Base-by-base conservation (phyloP, 164 flowering plant species). In the Magnolia changhungtana region DNA sequence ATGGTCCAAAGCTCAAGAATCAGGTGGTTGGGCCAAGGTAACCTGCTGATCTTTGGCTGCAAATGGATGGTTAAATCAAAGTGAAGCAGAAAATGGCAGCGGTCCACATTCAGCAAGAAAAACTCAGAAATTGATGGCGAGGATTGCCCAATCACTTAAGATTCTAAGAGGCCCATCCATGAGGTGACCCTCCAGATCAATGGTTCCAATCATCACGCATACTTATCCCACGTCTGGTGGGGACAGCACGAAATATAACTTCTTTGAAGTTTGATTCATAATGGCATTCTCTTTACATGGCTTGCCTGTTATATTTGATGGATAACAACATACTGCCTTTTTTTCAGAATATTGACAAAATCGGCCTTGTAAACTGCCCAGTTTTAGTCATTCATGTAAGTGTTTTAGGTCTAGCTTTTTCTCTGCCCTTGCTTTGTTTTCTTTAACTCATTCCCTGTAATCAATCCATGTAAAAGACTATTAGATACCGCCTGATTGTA, bases 361-460 rank as follows among this genome's bases (percentile, higher is more conserved):
- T 96, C 72, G 84, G 88, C 52, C 45, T 83, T 82, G 92, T 96
- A 81, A 87, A 82, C 73, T 92, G 98, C 78, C 98, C 93, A 49
- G 96, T 95, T 72, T 83, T 93, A 65, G 90, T 95, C 19, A 92
- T 95, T 80, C 98, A 93, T 85, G 99, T 93, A 84, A 88, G 98
- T 87, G 31, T 23, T 58, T 63, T 67, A 59, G 49, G 23, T 61
- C 59, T 51, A 55, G 18, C 61, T 68, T 1, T 13, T 8, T 80
- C 69, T 16, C 19, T 3, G n/a, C 49, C 51, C 16, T 49, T 59
- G 19, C 63, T 75, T 50, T 65, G 16, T 24, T 68, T 75, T 63
- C 7, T 37, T 37, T 4, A 37, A 37, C 45, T 37, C 45, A 37
- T 37, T 37, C 6, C 4, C 7, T 37, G 45, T 37, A 37, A 37